These are phyloP conservation scores for Phytophthora meadii DNA, from an alignment of 352 stramenopile species.

Conservation along the genomic window DNA sequence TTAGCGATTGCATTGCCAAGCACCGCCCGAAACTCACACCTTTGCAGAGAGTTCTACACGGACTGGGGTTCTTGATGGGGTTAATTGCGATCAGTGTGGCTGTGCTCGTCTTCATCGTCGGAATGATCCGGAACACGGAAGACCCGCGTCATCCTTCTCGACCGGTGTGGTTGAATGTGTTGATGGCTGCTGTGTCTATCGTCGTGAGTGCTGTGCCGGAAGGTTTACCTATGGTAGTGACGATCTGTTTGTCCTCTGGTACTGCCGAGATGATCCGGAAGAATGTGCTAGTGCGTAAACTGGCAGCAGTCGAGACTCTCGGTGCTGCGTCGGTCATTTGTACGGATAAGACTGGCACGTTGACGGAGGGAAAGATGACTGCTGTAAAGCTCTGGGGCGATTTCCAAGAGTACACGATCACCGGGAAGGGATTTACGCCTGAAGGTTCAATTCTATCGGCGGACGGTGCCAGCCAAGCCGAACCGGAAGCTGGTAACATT, in stretches of 20 bases:
- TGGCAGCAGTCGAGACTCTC: conserved; percentile 85
- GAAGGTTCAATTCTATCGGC: conserved; percentile 57
- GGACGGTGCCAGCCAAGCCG: conserved; percentile 50
- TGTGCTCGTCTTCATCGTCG: conserved; percentile 92
- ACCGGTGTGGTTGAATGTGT: conserved; percentile 91
- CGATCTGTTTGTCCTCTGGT: conserved; percentile 76
- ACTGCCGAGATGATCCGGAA: conserved; percentile 81
- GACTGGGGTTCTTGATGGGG: conserved; percentile 93
- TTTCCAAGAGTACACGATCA: conserved; percentile 74
- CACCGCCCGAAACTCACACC: conserved; percentile 86
- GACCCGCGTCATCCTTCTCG: conserved; percentile 76
- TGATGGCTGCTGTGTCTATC: conserved; percentile 95
- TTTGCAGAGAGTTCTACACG: conserved; percentile 93
- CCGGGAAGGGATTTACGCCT: conserved; percentile 65
- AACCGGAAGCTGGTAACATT: conserved; percentile 47
- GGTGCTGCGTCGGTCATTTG: conserved; percentile 93
- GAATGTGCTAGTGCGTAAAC: conserved; percentile 87
- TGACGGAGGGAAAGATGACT: conserved; percentile 91
- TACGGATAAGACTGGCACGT: conserved; percentile 95
- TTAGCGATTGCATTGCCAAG: conserved; percentile 61
- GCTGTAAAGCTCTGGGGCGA: conserved; percentile 81
- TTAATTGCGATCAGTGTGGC: conserved; percentile 84
- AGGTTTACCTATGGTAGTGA: conserved; percentile 84
- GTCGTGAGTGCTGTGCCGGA: conserved; percentile 80
- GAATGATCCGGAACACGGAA: conserved; percentile 62